Evolutionary conservation across 2,329 filamentous ascomycete genomes (phyloP), one percentile per base, ranked within the genome.

Genomic region (Dryadomyces quercivorus): DNA sequence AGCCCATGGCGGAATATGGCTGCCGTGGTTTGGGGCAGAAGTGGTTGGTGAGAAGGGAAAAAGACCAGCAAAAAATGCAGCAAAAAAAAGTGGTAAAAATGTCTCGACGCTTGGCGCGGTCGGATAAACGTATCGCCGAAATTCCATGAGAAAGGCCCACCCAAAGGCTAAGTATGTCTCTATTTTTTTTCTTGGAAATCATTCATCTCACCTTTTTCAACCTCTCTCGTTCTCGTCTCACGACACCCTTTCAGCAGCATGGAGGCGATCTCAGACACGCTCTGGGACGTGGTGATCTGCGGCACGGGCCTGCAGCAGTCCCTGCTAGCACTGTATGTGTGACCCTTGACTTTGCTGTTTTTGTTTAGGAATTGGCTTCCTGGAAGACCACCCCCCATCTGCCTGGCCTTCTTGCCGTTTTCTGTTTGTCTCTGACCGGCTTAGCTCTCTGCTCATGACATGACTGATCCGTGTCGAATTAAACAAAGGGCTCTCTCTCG

Each of bases 401-500:
- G 26, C 26, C 26, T 31, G 15, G 36, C 38, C 21, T 45, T 34
- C 21, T 12, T 47, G 16, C 13, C 6, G 22, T 10, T 18, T 18
- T 26, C 12, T 18, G 52, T 51, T 56, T 72, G 72, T 72, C 67
- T 82, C 82, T 86, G 81, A 87, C 85, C 88, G 80, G 89, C 83
- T 50, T 71, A 85, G 78, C 64, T 55, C 57, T 63, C 56, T 60
- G 12, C 5, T 44, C 60, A 57, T 72, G 67, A 49, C 46, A 22
- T 56, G 43, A 22, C 34, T 51, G 18, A 43, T 26, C 21, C 10
- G 22, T 55, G n/a, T 46, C 18, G 9, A 21, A 36, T 4, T n/a
- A 6, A 38, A n/a, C 26, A 22, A 77, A 97, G 92, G 78, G 86
- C 92, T 64, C 78, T 97, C 63, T 97, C 92, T 61, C 85, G 91